Evolutionary conservation across 1,139 yeast genomes (phyloP).

Genomic region (Geotrichum carabidarum): DNA sequence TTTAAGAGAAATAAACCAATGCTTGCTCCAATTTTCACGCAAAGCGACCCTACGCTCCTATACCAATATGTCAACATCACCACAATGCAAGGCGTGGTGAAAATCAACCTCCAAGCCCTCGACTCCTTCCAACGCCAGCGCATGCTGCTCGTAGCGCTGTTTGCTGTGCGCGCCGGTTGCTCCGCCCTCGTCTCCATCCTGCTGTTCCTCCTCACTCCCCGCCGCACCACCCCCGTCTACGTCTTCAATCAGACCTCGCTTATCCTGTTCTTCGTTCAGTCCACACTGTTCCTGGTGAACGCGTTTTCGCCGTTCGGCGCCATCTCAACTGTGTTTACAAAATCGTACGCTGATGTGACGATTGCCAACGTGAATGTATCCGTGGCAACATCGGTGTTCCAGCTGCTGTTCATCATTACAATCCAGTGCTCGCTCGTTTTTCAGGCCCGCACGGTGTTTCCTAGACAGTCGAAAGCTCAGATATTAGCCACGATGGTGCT

Average conservation of each 20-base stretch:
- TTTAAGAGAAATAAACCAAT: background rate
- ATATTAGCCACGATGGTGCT: slow-evolving; percentile 40
- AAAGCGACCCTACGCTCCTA: slow-evolving; percentile 10
- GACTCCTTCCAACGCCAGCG: slow-evolving; percentile 35
- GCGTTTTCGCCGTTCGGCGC: slow-evolving; percentile 51
- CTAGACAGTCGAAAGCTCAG: slow-evolving; percentile 36
- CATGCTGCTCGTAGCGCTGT: slow-evolving; percentile 34
- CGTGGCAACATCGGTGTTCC: slow-evolving; percentile 56
- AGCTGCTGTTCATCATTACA: slow-evolving; percentile 51
- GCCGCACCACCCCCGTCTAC: slow-evolving; percentile 56
- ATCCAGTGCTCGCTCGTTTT: slow-evolving; percentile 63
- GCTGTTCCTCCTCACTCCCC: slow-evolving; percentile 23
- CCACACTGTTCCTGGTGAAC: slow-evolving; percentile 52
- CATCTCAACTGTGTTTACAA: slow-evolving; percentile 49
- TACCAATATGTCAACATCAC: slow-evolving; percentile 1
- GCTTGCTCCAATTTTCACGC: background rate
- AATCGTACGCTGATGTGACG: slow-evolving; percentile 40
- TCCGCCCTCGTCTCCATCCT: slow-evolving; percentile 31
- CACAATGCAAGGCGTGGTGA: slow-evolving; percentile 9
- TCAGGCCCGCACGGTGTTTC: slow-evolving; percentile 67
- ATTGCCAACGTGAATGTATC: slow-evolving; percentile 41
- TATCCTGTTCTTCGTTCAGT: slow-evolving; percentile 50
- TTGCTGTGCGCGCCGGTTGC: slow-evolving; percentile 42
- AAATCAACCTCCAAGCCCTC: slow-evolving; percentile 27
- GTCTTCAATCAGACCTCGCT: slow-evolving; percentile 60